Base-by-base conservation (phyloP, 2,329 filamentous ascomycete species). In the Pseudogymnoascus sp. region DNA sequence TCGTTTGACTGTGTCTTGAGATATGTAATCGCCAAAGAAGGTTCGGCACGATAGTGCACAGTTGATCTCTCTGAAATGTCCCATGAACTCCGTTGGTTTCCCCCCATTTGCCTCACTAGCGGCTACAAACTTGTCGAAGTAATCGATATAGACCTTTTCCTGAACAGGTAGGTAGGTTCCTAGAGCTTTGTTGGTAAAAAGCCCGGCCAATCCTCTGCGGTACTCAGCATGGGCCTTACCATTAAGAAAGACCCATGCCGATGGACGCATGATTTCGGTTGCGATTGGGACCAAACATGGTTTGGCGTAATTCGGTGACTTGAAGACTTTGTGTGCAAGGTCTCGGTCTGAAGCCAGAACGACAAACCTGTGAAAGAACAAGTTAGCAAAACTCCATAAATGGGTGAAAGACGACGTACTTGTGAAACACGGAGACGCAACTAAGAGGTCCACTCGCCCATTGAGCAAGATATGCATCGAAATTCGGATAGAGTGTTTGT, bases 371-470 rank as follows among this genome's bases (percentile, higher is more conserved):
- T 2, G 2, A 26, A 37, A 42, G 2, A 64, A 37, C 8, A 24
- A n/a, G 47, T 56, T 13, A 38, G 42, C 16, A 24, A 11, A n/a
- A 16, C 3, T 26, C n/a, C 4, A 7, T 8, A 37, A 21, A 5
- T 26, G 37, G 38, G 16, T 35, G 11, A 4, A 59, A 11, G 14
- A 62, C 68, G 10, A 56, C 29, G 38, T 81, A 91, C 87, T 93
- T 93, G 81, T 93, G 90, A 74, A 93, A 93, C 67, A 93, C 86
- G 1, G 88, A 92, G 16, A 93, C 89, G 70, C 90, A 93, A 74
- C 89, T 92, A 64, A 93, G 79, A 19, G 86, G 83, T n/a, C 87
- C 90, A 64, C 87, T 91, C 13, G 84, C 81, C 89, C 89, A 93
- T 78, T 93, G 91, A 11, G 80, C 82, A 70, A 90, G 82, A 75